Evolutionary conservation across 768 basidiomycete genomes (phyloP).

Genomic region (Agaricus bisporus): DNA sequence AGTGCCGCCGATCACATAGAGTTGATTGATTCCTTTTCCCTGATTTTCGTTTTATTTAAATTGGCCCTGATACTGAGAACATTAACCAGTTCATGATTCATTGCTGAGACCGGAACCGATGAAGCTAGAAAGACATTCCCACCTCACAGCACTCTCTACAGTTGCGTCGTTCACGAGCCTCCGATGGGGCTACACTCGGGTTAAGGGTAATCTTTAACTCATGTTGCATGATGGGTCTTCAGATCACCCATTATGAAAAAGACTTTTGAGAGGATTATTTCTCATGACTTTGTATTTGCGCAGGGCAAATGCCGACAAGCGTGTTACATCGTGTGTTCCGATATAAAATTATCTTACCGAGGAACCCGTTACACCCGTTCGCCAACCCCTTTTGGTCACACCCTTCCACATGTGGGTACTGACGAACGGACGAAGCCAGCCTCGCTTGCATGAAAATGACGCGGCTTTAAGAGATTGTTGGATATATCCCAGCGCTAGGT

Average conservation of each 20-base stretch:
- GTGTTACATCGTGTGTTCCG: not conserved
- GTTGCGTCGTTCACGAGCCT: no score
- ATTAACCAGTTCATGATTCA: not conserved
- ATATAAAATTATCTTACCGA: not conserved
- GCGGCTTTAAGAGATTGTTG: no score
- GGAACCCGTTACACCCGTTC: not conserved
- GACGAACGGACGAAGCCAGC: not conserved
- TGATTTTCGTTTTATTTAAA: constrained; percentile 8
- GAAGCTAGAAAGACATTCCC: not conserved
- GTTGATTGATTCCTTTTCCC: not conserved
- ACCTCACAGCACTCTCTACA: not conserved
- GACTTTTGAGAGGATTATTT: not conserved
- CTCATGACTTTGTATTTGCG: not conserved
- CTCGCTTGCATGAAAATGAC: no score
- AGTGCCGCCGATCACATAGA: not conserved
- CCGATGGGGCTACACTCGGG: no score
- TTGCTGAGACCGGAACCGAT: not conserved
- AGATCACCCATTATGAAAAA: no score
- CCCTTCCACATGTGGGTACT: not conserved
- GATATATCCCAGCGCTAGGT: no score
- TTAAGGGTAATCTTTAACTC: no score
- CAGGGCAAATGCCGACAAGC: not conserved
- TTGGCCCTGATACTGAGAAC: constrained; percentile 4
- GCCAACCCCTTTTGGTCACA: not conserved
- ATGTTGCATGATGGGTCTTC: no score